A percentile compares a stretch with the other conserved stretches of the same genome.
These are phyloP conservation scores for Penicillium sp. DNA, from an alignment of 2,329 filamentous ascomycete species.

Conservation along the genomic window DNA sequence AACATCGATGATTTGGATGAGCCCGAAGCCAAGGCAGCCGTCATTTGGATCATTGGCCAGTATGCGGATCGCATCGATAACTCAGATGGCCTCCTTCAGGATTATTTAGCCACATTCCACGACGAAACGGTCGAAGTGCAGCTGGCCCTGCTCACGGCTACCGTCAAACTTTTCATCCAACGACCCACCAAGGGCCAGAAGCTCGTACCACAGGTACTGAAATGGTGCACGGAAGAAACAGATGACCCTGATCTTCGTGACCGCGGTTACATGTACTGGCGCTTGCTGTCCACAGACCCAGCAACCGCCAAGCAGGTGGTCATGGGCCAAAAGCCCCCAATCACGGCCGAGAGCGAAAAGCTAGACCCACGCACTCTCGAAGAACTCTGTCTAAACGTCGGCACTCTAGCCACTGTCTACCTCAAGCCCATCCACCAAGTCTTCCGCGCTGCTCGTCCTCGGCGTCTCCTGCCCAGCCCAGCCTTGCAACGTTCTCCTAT, in stretches of 20 bases:
- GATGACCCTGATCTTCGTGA: constrained; percentile 96
- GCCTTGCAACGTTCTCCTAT: constrained; percentile 72
- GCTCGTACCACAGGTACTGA: constrained; percentile 88
- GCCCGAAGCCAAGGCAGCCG: constrained; percentile 94
- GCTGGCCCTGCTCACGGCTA: constrained; percentile 87
- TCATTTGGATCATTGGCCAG: constrained; percentile 99
- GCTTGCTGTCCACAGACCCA: constrained; percentile 87
- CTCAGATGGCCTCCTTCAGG: constrained; percentile 86
- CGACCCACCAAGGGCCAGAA: constrained; percentile 91
- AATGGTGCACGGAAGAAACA: constrained; percentile 99
- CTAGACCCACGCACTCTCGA: constrained; percentile 87
- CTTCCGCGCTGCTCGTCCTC: constrained; percentile 81
- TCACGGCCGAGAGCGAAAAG: constrained; percentile 93
- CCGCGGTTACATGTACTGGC: constrained; percentile 99
- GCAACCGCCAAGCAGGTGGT: constrained; percentile 81
- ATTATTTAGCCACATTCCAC: constrained; percentile 89
- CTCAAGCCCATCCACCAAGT: constrained; percentile 97
- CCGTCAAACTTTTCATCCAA: constrained; percentile 97
- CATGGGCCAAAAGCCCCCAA: constrained; percentile 96
- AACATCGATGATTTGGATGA: constrained; percentile 96
- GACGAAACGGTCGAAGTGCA: constrained; percentile 97
- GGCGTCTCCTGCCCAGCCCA: constrained; percentile 76
- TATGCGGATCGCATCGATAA: constrained; percentile 98
- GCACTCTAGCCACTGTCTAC: constrained; percentile 94
- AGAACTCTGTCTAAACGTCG: constrained; percentile 95